phyloP scores from a whole-genome alignment of 495 filamentous ascomycete genomes.

The Aspergillus taichungensis region DNA sequence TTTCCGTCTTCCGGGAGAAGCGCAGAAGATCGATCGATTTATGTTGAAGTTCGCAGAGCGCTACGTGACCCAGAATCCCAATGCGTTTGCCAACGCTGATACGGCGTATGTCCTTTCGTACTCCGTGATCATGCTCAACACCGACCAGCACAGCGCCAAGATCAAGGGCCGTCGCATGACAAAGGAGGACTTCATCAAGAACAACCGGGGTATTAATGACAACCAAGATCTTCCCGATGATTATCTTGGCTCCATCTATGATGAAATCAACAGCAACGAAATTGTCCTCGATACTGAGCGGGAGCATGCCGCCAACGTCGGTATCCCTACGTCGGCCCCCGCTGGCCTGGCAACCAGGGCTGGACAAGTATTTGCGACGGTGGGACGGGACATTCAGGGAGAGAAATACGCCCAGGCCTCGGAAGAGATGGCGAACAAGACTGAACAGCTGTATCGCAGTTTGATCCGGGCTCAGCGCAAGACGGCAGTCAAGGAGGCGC shows the following conservation, averaged over 20 bases:
- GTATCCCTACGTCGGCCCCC: conserved; percentile 48
- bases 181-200: conserved; percentile 95
- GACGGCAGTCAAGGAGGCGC: conserved; percentile 57
- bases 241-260: conserved; percentile 80
- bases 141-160: conserved; percentile 86
- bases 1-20: conserved; percentile 91
- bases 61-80: conserved; percentile 89
- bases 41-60: conserved; percentile 99
- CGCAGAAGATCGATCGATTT: conserved; percentile 98
- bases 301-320: conserved; percentile 70
- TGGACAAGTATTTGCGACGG: conserved; percentile 81
- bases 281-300: conserved; percentile 92
- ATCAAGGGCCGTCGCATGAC: conserved; percentile 78
- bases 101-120: conserved; percentile 95
- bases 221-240: conserved; percentile 88
- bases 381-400: conserved; percentile 82
- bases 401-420: conserved; percentile 92
- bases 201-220: conserved; percentile 98
- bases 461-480: conserved; percentile 78
- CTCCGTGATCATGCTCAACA: conserved; percentile 95
- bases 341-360: conserved; percentile 70
- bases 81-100: conserved; percentile 96
- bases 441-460: conserved; percentile 83
- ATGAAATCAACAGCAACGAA: conserved; percentile 84
- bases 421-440: conserved; percentile 85